Evolutionary conservation across 768 basidiomycete genomes (phyloP).

Genomic region (Lentinula sp.): DNA sequence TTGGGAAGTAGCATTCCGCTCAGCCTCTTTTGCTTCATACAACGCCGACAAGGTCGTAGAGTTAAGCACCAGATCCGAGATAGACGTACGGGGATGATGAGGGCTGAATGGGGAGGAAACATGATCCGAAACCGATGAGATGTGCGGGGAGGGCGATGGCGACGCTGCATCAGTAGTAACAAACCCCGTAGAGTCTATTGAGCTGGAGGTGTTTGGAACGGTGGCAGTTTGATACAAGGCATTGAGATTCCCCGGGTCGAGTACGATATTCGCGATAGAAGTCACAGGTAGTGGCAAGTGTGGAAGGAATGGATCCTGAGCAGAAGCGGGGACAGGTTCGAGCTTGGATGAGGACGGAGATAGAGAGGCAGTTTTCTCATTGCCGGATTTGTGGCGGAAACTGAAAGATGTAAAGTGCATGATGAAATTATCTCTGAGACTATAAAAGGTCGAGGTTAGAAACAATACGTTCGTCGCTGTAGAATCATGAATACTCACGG

Average conservation of each 20-base stretch:
- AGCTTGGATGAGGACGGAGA: not conserved
- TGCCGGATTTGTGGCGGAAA: not conserved
- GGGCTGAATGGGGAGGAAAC: too few species aligned
- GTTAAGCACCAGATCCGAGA: slow-evolving; percentile 1
- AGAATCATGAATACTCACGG: not conserved
- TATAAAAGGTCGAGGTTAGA: not conserved
- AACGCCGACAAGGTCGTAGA: not conserved
- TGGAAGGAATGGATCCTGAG: not conserved
- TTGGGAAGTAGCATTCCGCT: not conserved
- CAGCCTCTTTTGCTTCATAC: slow-evolving; percentile 1
- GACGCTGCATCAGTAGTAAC: not conserved
- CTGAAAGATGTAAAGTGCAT: slow-evolving; percentile 1
- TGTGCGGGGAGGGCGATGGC: not conserved
- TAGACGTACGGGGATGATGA: not conserved
- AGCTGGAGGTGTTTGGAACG: not conserved
- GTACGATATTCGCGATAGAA: not conserved
- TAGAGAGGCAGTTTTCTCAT: not conserved
- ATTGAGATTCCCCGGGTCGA: not conserved
- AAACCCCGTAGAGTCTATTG: not conserved
- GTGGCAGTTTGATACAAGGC: not conserved
- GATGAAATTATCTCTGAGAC: not conserved
- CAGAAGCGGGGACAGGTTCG: not conserved
- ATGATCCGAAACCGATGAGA: not conserved
- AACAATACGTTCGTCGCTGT: not conserved
- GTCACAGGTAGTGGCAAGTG: not conserved